Evolutionary conservation across 2,329 filamentous ascomycete species (phyloP).

Genomic region (Fusarium hainanense): DNA sequence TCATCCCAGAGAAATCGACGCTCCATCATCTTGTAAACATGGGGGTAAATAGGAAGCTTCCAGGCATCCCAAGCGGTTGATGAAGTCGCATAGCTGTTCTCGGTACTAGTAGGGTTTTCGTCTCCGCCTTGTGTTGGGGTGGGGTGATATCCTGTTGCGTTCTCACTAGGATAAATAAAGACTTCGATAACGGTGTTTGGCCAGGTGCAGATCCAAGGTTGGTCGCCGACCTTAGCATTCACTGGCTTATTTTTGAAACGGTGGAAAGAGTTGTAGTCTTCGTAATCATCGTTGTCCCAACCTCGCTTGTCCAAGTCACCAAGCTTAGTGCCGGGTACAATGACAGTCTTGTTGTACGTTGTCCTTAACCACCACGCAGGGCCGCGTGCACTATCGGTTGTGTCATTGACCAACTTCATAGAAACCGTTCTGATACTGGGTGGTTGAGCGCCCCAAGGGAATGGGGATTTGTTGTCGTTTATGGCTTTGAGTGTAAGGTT

Average conservation of each 20-base stretch:
- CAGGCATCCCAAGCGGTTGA: slow-evolving; percentile 9
- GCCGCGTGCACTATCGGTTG: slow-evolving; percentile 59
- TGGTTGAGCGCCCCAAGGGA: slow-evolving; percentile 66
- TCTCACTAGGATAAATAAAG: slow-evolving; percentile 67
- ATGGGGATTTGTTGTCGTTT: slow-evolving; percentile 48
- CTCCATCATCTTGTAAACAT: slow-evolving; percentile 66
- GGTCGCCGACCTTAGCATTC: slow-evolving; percentile 59
- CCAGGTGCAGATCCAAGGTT: slow-evolving; percentile 70
- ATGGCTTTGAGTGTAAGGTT: slow-evolving; percentile 54
- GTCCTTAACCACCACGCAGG: slow-evolving; percentile 67
- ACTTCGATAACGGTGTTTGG: slow-evolving; percentile 65
- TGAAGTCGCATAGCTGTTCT: slow-evolving; percentile 8
- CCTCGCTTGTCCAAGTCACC: slow-evolving; percentile 47
- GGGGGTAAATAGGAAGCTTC: slow-evolving; percentile 56
- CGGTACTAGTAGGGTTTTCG: slow-evolving; percentile 13
- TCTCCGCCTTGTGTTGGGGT: slow-evolving; percentile 5
- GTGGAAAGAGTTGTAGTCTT: slow-evolving; percentile 29
- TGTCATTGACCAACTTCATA: slow-evolving; percentile 64
- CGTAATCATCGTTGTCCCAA: slow-evolving; percentile 31
- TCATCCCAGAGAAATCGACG: slow-evolving; percentile 55
- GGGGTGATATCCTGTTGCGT: slow-evolving; percentile 52
- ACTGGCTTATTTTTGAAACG: slow-evolving; percentile 36
- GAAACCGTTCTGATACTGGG: slow-evolving; percentile 55
- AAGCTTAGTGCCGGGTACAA: slow-evolving; percentile 59
- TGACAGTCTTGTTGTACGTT: slow-evolving; percentile 66